Percentiles rank a stretch among this genome's conserved stretches.
phyloP scores from a whole-genome alignment of 192 early-diverging fungal genomes.

The Phlyctochytrium bullatum region DNA sequence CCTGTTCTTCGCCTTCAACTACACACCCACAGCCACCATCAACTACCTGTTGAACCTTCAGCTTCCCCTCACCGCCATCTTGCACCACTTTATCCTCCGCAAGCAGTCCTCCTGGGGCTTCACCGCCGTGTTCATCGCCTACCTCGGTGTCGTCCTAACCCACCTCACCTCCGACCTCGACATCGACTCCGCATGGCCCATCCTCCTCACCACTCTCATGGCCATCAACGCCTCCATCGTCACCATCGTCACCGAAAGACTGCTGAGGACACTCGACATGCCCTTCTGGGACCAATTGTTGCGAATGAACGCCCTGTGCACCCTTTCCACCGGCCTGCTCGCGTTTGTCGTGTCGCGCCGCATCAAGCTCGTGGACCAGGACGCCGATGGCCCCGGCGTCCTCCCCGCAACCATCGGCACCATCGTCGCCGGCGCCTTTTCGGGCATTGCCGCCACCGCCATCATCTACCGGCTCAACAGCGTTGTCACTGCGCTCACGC shows the following conservation, averaged over 20 bases:
- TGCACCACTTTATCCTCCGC: constrained; percentile 20
- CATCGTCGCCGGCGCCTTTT: constrained; percentile 51
- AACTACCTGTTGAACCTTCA: constrained; percentile 8
- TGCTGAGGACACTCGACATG: constrained; percentile 2
- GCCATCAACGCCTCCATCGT: constrained; percentile 9
- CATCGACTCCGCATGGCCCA: not conserved
- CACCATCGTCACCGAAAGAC: constrained; percentile 6
- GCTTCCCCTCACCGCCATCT: constrained; percentile 13
- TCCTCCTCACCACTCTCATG: not conserved
- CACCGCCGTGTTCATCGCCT: constrained; percentile 5
- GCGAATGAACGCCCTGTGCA: not conserved
- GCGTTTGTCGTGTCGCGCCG: constrained; percentile 45
- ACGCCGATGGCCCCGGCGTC: constrained; percentile 43
- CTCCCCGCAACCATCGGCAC: constrained; percentile 43
- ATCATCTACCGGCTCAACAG: constrained; percentile 52
- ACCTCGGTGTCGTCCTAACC: constrained; percentile 12
- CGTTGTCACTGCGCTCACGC: constrained; percentile 55
- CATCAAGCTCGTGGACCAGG: constrained; percentile 37
- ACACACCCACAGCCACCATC: constrained; percentile 9
- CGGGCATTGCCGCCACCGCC: constrained; percentile 28
- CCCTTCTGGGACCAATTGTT: constrained; percentile 17
- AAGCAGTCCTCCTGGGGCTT: constrained; percentile 4
- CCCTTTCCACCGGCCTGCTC: constrained; percentile 58
- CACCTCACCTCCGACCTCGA: constrained; percentile 2
- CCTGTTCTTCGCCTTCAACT: not conserved